Percentiles rank a stretch among this genome's conserved stretches.
phyloP scores from a whole-genome alignment of 306 rosid species.

The Begonia fuchsioides region DNA sequence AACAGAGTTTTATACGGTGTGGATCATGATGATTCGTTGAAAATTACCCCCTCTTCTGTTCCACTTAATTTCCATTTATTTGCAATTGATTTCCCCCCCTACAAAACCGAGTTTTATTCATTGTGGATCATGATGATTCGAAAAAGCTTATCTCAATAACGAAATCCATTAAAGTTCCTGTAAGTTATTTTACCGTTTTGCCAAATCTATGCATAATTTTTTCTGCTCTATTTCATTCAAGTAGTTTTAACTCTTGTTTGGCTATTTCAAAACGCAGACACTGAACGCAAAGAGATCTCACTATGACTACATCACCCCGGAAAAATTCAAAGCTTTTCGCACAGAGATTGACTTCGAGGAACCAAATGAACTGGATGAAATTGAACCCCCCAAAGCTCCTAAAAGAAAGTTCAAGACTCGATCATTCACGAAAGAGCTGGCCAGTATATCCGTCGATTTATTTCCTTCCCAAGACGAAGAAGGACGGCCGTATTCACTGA shows the following conservation, averaged over 20 bases:
- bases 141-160: slow-evolving; percentile 54
- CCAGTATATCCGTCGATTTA: slow-evolving; percentile 27
- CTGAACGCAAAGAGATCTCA: slow-evolving; percentile 32
- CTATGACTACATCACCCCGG: slow-evolving; percentile 53
- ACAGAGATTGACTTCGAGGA: slow-evolving; percentile 16
- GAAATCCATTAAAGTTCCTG: slow-evolving; percentile 42
- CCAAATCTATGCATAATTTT: too few species aligned
- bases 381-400: slow-evolving; percentile 49
- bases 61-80: too few species aligned
- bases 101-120: slow-evolving; percentile 36
- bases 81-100: too few species aligned
- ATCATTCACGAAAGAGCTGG: slow-evolving; percentile 20
- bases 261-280: slow-evolving; percentile 24
- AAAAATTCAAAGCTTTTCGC: slow-evolving; percentile 27
- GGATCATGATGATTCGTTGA: too few species aligned
- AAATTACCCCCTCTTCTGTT: too few species aligned
- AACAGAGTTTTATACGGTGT: too few species aligned
- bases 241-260: slow-evolving; percentile 7
- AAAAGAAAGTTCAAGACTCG: slow-evolving; percentile 15
- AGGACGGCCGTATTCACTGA: slow-evolving; percentile 5
- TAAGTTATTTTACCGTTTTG: slow-evolving; percentile 10
- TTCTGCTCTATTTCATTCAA: not conserved
- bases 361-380: slow-evolving; percentile 16
- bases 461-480: slow-evolving; percentile 28
- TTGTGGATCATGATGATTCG: slow-evolving; percentile 68